Evolutionary conservation across 2,329 filamentous ascomycete species (phyloP), one percentile per base, ranked within the genome.

Genomic region (Fusarium brevicatenulatum): DNA sequence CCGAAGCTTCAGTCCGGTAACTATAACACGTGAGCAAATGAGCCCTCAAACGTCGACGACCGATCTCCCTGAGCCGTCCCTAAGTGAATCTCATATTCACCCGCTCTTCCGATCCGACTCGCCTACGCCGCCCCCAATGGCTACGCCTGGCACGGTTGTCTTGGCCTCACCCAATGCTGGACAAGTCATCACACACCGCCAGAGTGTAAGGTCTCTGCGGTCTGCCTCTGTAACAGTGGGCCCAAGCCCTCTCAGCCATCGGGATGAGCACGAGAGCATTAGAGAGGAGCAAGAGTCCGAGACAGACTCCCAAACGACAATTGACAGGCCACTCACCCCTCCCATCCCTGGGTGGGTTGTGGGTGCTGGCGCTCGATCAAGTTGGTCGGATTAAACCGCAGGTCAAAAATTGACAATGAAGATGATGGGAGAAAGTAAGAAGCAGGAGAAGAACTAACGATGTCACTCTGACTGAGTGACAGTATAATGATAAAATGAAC

Each of bases 91-190:
- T 7, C 90, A 94, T 77, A 94, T 95, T 50, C 93, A 95, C 79
- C 93, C 93, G 13, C 86, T 95, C 7, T 95, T 95, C 83, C 87
- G 93, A 66, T 91, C 91, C 10, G 91, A 93, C 78, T 92, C 90
- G 44, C 91, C 91, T 1, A 87, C 85, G 3, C 91, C 92, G 12
- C 90, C 92, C 3, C 89, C 92, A 1, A 82, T 89, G 10, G 86
- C 88, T 4, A 92, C 91, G 0, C 90, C 91, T 0, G 91, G 92
- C 1, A 95, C 93, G 0, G 86, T 91, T 21, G 91, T 95, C 54
- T 85, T 90, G 16, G 93, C 92, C 0, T 91, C 92, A 6, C 92
- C 92, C 1, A 87, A 91, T 44, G 91, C 90, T 7, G 92, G 90
- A 8, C 88, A 91, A 72, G 82, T 92, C 23, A 88, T 94, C 47